Evolutionary conservation across 78 protist species (phyloP).

Genomic region (Capsaspora owczarzaki): DNA sequence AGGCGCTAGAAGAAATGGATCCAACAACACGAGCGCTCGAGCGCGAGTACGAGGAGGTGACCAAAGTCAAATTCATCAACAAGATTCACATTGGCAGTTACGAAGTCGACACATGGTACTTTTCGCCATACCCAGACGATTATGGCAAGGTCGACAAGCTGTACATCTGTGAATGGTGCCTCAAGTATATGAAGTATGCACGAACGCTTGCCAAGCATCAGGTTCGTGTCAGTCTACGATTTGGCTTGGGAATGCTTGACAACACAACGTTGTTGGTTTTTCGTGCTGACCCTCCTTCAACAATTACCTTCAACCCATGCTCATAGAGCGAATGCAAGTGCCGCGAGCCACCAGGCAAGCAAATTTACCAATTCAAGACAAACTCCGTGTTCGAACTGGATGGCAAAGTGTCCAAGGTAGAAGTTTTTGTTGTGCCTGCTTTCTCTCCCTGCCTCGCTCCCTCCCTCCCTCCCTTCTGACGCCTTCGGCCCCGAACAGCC

Average conservation of each 20-base stretch:
- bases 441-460: too few species aligned
- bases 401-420: neutral
- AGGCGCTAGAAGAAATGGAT: slow-evolving; percentile 18
- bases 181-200: slow-evolving; percentile 77
- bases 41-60: slow-evolving; percentile 37
- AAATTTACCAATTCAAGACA: slow-evolving; percentile 22
- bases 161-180: slow-evolving; percentile 83
- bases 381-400: slow-evolving; percentile 29
- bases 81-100: slow-evolving; percentile 53
- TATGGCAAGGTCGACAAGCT: slow-evolving; percentile 18
- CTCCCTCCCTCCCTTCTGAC: too few species aligned
- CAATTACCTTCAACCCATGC: too few species aligned
- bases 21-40: slow-evolving; percentile 36
- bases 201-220: slow-evolving; percentile 63
- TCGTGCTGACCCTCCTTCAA: too few species aligned
- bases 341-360: slow-evolving; percentile 42
- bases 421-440: too few species aligned
- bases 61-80: slow-evolving; percentile 40
- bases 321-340: neutral
- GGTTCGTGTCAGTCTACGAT: too few species aligned
- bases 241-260: too few species aligned
- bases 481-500: too few species aligned
- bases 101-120: slow-evolving; percentile 93
- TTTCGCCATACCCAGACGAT: slow-evolving; percentile 90
- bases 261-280: too few species aligned